Base-by-base conservation (phyloP, 345 rosid genomes). In the Syzygium aqueum region DNA sequence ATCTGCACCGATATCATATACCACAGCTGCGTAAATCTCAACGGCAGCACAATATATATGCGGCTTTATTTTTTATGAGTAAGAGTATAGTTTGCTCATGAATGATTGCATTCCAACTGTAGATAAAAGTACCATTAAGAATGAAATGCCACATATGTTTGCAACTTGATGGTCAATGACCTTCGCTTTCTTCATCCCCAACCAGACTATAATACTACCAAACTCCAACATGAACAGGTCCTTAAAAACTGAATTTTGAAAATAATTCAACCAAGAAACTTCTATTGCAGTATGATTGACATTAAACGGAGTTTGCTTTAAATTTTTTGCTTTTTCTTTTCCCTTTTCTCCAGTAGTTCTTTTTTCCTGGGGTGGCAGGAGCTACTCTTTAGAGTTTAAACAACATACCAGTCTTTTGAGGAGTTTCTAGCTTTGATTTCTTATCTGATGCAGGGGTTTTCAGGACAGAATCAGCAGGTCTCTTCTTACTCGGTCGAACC, bases 381-480 rank as follows among this genome's bases (percentile, higher is more conserved):
- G 49, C 11, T 40, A 43, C 17, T 51, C 27, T 19, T 61, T 53
- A 33, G 40, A 43, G 22, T 37, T 43, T 50, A 86, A 85, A 86
- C 56, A 73, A 67, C 50, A 88, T 86, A 95, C 99, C 99, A 84
- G 96, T 90, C 90, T 93, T 95, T 88, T 89, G 94, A 22, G 97
- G 96, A 78, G 97, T 94, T 54, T 88, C 92, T n/a, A 94, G 92
- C 78, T 95, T 97, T 28, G 93, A 92, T 91, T 94, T 97, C 93
- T 97, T 97, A 53, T 87, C 91, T 51, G 96, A 90, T 43, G 87
- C 87, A 78, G 94, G 87, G 5, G 91, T 89, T 90, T 92, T 95
- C 5, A 87, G 82, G 27, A 90, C 87, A 50, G 95, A 85, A 78
- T 95, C 94, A 10, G 89, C 89, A 22, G 96, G 27, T 87, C 98